Percentiles rank a stretch among this genome's conserved stretches.
These are phyloP conservation scores for Kurtzmaniella fragi DNA, from an alignment of 805 yeast species.

Conservation along the genomic window DNA sequence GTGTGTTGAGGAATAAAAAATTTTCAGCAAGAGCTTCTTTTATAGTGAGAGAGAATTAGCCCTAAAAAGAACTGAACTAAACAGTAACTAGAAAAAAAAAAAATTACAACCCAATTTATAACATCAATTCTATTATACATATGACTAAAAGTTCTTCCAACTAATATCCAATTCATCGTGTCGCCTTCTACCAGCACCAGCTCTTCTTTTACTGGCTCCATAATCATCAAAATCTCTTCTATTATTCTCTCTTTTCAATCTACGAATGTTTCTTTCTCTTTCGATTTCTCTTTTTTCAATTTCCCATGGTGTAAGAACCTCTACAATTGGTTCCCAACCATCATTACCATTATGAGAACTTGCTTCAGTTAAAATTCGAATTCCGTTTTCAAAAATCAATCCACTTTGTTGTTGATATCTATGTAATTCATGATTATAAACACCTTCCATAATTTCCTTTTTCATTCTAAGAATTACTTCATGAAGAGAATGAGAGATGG, in stretches of 20 bases:
- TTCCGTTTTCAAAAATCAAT: slow-evolving; percentile 38
- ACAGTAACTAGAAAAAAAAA: too few relatives aligned
- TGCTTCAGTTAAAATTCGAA: slow-evolving; percentile 49
- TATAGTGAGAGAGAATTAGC: too few relatives aligned
- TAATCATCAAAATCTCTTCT: slow-evolving; percentile 47
- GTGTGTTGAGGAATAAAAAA: too few relatives aligned
- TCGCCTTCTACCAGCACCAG: slow-evolving; percentile 42
- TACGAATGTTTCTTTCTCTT: slow-evolving; percentile 83
- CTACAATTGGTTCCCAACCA: slow-evolving; percentile 85
- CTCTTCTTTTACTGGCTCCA: slow-evolving; percentile 27
- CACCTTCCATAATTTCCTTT: slow-evolving; percentile 70
- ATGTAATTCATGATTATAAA: slow-evolving; percentile 37
- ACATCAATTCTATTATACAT: neutral
- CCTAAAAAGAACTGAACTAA: neutral
- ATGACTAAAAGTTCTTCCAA: slow-evolving; percentile 6
- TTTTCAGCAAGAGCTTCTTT: too few relatives aligned
- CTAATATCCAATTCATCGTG: slow-evolving; percentile 46
- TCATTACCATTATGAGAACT: slow-evolving; percentile 74
- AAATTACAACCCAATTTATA: neutral
- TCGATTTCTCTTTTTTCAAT: slow-evolving; percentile 94
- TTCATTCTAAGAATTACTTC: slow-evolving; percentile 74
- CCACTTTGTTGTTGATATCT: slow-evolving; percentile 40
- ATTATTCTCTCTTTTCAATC: slow-evolving; percentile 88
- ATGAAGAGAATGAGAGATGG: slow-evolving; percentile 81
- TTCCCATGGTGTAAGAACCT: slow-evolving; percentile 83